Evolutionary conservation across 805 yeast genomes (phyloP).

Genomic region (Kuraishia capsulata): DNA sequence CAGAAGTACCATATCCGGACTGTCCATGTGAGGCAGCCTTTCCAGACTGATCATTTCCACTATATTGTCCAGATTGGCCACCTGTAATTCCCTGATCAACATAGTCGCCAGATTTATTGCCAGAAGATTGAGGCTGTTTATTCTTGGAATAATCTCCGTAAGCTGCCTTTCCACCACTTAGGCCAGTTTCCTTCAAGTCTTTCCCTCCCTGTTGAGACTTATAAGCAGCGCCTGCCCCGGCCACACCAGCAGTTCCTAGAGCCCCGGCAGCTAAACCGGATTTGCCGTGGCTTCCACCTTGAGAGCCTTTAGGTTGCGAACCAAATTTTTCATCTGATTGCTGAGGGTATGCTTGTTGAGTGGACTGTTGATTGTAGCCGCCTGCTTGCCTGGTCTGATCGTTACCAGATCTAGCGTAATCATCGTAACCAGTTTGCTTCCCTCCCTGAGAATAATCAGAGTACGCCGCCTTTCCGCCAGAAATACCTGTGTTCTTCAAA

Average conservation of each 20-base stretch:
- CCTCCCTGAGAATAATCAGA: neutral
- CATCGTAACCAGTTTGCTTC: neutral
- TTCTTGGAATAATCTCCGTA: neutral
- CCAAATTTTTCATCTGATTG: neutral
- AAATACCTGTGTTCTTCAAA: neutral
- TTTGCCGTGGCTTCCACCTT: neutral
- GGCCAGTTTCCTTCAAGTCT: neutral
- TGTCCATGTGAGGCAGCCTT: too few species aligned
- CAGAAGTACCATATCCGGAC: too few species aligned
- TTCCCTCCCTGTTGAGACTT: neutral
- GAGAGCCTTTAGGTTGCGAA: neutral
- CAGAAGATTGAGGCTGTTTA: neutral
- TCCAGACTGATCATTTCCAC: neutral
- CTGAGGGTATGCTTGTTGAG: too few species aligned
- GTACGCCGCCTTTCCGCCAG: neutral
- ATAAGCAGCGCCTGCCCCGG: conserved; percentile 2
- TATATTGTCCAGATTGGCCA: neutral
- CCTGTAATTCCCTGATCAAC: neutral
- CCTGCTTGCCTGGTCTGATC: too few species aligned
- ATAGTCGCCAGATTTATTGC: neutral
- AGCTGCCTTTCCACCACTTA: conserved; percentile 1
- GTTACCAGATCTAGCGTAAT: neutral
- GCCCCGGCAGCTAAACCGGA: conserved; percentile 2
- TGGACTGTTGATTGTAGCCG: too few species aligned
- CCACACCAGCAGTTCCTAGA: conserved; percentile 2